Evolutionary conservation across 306 rosid species (phyloP).

Genomic region (Alnus glutinosa): DNA sequence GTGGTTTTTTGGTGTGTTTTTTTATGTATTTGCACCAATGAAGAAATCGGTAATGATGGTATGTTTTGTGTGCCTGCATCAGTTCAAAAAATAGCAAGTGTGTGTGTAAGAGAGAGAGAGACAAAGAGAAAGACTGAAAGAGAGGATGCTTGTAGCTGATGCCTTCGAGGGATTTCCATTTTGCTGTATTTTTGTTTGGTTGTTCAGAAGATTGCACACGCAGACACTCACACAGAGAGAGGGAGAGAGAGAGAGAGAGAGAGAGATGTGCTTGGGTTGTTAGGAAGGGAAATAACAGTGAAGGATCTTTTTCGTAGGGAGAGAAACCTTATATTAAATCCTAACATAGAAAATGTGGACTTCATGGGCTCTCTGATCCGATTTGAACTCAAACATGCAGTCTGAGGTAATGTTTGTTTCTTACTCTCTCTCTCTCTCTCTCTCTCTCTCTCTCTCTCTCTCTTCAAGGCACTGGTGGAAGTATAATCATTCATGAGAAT

Average conservation of each 20-base stretch:
- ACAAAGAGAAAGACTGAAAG: constrained; percentile 1
- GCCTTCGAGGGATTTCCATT: constrained; percentile 2
- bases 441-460: not conserved
- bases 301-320: constrained; percentile 71
- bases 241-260: constrained; percentile 15
- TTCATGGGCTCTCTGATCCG: constrained; percentile 29
- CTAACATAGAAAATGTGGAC: constrained; percentile 56
- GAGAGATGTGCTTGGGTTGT: constrained; percentile 26
- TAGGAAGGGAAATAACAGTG: constrained; percentile 35
- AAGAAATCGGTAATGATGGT: constrained; percentile 45
- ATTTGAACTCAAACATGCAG: constrained; percentile 29
- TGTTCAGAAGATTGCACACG: constrained; percentile 9
- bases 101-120: not conserved
- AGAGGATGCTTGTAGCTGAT: not conserved
- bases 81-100: constrained; percentile 17
- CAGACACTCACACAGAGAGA: not conserved
- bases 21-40: constrained; percentile 36
- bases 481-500: constrained; percentile 21
- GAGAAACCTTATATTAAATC: constrained; percentile 52
- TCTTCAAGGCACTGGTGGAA: constrained; percentile 22
- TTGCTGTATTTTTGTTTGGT: constrained; percentile 3
- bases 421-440: constrained; percentile 4
- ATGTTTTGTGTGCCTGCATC: constrained; percentile 43
- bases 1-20: constrained; percentile 46
- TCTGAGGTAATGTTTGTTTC: constrained; percentile 20